These are phyloP conservation scores for Ammopiptanthus mongolicus DNA, from an alignment of 306 rosid genomes.

Conservation along the genomic window DNA sequence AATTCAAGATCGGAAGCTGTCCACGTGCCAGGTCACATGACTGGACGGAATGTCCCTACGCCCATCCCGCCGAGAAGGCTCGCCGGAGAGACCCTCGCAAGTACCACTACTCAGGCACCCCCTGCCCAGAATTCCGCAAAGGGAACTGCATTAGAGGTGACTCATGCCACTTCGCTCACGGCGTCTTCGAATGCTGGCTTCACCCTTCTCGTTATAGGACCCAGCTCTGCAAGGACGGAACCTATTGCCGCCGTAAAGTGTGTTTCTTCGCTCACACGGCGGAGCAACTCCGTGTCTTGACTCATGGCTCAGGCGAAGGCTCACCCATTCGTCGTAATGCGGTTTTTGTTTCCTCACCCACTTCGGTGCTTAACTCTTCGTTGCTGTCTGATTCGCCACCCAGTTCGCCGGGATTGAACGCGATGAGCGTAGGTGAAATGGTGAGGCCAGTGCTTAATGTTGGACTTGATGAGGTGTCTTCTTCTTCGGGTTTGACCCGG, in stretches of 20 bases:
- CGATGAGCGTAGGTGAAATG: slow-evolving; percentile 25
- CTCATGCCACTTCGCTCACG: slow-evolving; percentile 79
- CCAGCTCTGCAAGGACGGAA: slow-evolving; percentile 82
- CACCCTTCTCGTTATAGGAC: slow-evolving; percentile 90
- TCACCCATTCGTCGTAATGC: no score
- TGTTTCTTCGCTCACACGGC: slow-evolving; percentile 86
- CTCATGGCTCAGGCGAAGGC: no score
- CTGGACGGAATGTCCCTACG: slow-evolving; percentile 89
- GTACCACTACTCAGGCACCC: slow-evolving; percentile 57
- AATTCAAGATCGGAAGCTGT: slow-evolving; percentile 65
- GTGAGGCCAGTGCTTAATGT: slow-evolving; percentile 38
- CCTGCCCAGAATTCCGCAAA: slow-evolving; percentile 75
- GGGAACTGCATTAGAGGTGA: slow-evolving; percentile 69
- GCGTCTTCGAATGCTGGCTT: slow-evolving; percentile 95
- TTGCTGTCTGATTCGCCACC: slow-evolving; percentile 51
- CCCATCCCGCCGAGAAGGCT: slow-evolving; percentile 93
- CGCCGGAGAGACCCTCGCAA: slow-evolving; percentile 83
- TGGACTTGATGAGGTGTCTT: slow-evolving; percentile 28
- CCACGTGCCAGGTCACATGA: slow-evolving; percentile 78
- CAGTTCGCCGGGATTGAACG: slow-evolving; percentile 30
- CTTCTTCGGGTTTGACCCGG: no score
- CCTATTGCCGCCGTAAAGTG: slow-evolving; percentile 61
- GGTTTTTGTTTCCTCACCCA: slow-evolving; percentile 45
- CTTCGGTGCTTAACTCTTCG: slow-evolving; percentile 50
- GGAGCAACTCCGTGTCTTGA: slow-evolving; percentile 60